Base-by-base conservation (phyloP, 2,329 filamentous ascomycete genomes). In the Escovopsis sp. region DNA sequence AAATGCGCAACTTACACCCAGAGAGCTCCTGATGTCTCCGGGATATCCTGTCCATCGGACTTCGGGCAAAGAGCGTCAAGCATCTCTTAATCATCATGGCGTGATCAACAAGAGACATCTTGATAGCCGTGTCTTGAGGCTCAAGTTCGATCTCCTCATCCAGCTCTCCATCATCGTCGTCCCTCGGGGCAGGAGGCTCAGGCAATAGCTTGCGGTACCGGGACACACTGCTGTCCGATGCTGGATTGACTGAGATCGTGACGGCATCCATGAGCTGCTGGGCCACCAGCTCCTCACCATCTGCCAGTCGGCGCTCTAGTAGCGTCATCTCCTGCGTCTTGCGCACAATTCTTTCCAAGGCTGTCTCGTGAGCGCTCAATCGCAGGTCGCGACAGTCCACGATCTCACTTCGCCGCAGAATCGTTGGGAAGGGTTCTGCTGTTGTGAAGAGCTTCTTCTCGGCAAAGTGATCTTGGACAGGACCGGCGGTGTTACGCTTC, bases 381-480 rank as follows among this genome's bases (percentile, higher is more conserved):
- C 67, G 67, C 14, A 85, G 55, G 33, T 79, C 76, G 14, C 77
- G 70, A 1, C 71, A 66, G 6, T 72, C 64, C 12, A 92, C 60
- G 40, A 96, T 81, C 58, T 94, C 87, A 46, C 84, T 93, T 37
- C 87, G 74, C 23, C 85, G 74, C 18, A 94, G 62, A 33, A 96
- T 92, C 2, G 87, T 94, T 1, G 88, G 90, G 60, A 96, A 96
- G 1, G 78, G 60, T 48, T 94, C 87, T 0, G 77, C 78, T 1
- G 86, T 88, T 0, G 76, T 81, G 53, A 85, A 94, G 1, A 94
- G 59, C 0, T 76, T 69, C 63, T 94, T 96, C 52, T 94, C 82
- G 0, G 85, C 76, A 42, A 68, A 80, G 46, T 90, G 82, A 36
- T 83, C 78, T 16, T 72, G 65, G 3, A 81, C 75, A 1, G 75